Evolutionary conservation across 257 asterid species (phyloP).

Genomic region (Solanum gandarillasii): DNA sequence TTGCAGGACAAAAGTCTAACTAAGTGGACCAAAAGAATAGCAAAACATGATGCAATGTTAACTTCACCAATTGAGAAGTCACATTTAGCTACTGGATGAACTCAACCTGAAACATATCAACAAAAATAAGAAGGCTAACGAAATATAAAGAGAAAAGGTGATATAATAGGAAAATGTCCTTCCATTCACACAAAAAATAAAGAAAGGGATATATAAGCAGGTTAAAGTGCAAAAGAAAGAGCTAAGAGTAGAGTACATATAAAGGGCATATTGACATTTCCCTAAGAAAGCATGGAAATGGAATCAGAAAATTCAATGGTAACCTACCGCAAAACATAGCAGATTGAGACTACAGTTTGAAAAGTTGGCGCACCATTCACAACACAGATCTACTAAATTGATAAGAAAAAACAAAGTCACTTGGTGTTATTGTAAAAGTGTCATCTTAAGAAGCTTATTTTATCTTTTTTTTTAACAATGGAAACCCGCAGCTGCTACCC

Average conservation of each 20-base stretch:
- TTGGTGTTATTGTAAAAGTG: background rate
- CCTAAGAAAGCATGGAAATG: background rate
- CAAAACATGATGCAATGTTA: background rate
- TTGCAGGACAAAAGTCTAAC: conserved; percentile 1
- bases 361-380: background rate
- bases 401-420: background rate
- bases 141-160: background rate
- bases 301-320: background rate
- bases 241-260: background rate
- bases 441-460: background rate
- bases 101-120: background rate
- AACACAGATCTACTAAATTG: background rate
- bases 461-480: background rate
- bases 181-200: background rate
- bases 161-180: background rate
- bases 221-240: background rate
- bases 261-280: background rate
- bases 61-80: background rate
- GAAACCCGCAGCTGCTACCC: no score
- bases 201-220: background rate
- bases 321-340: background rate
- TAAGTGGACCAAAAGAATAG: background rate
- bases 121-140: background rate
- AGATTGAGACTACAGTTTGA: background rate
- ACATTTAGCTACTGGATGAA: background rate